phyloP scores from a whole-genome alignment of 2,329 filamentous ascomycete species.

The Polytolypa hystricis region DNA sequence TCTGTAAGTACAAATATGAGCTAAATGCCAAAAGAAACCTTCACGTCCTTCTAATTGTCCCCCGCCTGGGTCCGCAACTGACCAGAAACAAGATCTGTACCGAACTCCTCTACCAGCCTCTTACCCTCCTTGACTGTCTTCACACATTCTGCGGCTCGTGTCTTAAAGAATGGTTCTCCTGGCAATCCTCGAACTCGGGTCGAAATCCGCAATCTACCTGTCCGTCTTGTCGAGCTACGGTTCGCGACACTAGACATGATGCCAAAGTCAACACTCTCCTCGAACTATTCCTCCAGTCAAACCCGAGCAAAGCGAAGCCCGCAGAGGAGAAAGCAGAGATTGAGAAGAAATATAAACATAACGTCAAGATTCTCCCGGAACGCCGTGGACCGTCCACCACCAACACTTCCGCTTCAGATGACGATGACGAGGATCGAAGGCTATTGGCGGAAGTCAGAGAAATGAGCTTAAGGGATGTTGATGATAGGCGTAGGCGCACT shows the following conservation, averaged over 20 bases:
- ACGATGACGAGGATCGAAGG: conserved; percentile 56
- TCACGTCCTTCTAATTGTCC: too few species aligned
- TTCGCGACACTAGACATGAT: conserved; percentile 81
- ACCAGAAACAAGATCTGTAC: conserved; percentile 67
- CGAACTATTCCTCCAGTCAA: conserved; percentile 73
- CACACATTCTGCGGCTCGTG: conserved; percentile 96
- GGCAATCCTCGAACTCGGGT: conserved; percentile 50
- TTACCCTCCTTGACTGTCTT: conserved; percentile 84
- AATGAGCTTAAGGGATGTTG: conserved; percentile 51
- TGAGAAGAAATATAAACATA: conserved; percentile 63
- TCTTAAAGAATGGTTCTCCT: conserved; percentile 89
- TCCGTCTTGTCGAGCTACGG: conserved; percentile 77
- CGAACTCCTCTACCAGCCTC: conserved; percentile 80
- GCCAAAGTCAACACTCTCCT: conserved; percentile 80
- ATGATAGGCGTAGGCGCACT: conserved; percentile 14
- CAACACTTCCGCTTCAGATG: conserved; percentile 24
- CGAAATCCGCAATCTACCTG: conserved; percentile 61
- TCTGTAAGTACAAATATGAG: conserved; percentile 54
- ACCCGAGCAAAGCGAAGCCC: conserved; percentile 62
- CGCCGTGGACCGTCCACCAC: conserved; percentile 16
- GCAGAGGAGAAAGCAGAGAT: conserved; percentile 66
- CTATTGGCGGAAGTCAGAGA: conserved; percentile 61
- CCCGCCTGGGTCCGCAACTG: too few species aligned
- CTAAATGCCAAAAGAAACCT: not conserved
- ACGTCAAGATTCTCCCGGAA: conserved; percentile 67